These are phyloP conservation scores for Arthrobotrys musiformis DNA, from an alignment of 2,329 filamentous ascomycete genomes.

Conservation along the genomic window DNA sequence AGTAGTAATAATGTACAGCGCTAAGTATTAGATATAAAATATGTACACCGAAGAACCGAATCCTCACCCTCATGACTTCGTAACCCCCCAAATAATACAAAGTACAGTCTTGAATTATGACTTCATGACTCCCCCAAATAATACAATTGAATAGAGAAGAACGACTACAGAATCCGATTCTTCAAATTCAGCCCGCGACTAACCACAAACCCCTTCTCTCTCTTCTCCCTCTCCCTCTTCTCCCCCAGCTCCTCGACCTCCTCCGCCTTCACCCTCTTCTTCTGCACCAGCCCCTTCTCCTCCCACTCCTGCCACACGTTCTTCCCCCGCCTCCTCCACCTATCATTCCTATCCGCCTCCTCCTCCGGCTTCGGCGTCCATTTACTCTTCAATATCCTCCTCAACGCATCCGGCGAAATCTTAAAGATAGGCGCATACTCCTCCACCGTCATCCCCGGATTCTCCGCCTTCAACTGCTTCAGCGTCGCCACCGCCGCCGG, in stretches of 20 bases:
- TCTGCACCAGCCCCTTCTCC: slow-evolving; percentile 36
- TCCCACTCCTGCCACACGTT: slow-evolving; percentile 66
- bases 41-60: no score
- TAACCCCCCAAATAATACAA: no score
- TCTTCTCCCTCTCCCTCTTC: neutral
- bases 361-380: slow-evolving; percentile 73
- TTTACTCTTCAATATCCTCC: slow-evolving; percentile 83
- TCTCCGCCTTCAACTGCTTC: slow-evolving; percentile 79
- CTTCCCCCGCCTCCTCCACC: slow-evolving; percentile 73
- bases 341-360: slow-evolving; percentile 69
- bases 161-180: slow-evolving; percentile 37
- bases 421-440: slow-evolving; percentile 81
- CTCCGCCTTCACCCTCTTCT: slow-evolving; percentile 41
- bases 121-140: no score
- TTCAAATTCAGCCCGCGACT: slow-evolving; percentile 48
- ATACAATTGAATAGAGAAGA: neutral
- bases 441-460: slow-evolving; percentile 78
- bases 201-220: slow-evolving; percentile 38
- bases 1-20: no score
- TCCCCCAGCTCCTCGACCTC: neutral
- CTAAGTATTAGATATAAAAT: no score
- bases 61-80: no score
- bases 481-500: slow-evolving; percentile 94
- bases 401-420: slow-evolving; percentile 85
- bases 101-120: no score